phyloP scores from a whole-genome alignment of 345 rosid species.

The Pugionium cornutum region DNA sequence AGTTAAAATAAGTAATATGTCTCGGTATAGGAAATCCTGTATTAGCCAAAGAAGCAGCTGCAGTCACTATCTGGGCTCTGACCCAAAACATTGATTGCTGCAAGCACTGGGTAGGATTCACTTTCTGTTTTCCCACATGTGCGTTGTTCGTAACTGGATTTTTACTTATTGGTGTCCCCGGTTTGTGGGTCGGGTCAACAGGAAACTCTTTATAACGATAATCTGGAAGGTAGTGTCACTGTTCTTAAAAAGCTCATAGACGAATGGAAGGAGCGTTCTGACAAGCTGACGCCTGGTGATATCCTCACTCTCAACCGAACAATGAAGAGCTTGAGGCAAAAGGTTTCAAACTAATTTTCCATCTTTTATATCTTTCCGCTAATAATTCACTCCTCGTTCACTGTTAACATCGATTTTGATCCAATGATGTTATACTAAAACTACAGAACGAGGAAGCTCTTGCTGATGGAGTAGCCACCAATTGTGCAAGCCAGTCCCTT shows the following conservation, averaged over 20 bases:
- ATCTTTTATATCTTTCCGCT: not conserved
- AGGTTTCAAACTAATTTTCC: slow-evolving; percentile 43
- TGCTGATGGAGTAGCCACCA: slow-evolving; percentile 36
- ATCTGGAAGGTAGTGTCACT: slow-evolving; percentile 56
- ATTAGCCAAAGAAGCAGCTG: slow-evolving; percentile 67
- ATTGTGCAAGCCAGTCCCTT: slow-evolving; percentile 39
- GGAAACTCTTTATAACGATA: slow-evolving; percentile 62
- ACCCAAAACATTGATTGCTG: slow-evolving; percentile 63
- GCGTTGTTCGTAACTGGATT: slow-evolving; percentile 7
- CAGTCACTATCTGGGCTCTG: slow-evolving; percentile 59
- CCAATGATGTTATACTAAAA: slow-evolving; percentile 8
- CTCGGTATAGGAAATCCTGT: slow-evolving; percentile 46
- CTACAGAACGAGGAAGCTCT: slow-evolving; percentile 61
- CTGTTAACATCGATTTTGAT: not conserved
- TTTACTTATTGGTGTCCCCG: slow-evolving; percentile 1
- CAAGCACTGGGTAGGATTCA: slow-evolving; percentile 64
- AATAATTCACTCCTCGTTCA: not conserved
- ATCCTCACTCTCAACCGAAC: slow-evolving; percentile 47
- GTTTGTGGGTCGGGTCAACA: slow-evolving; percentile 34
- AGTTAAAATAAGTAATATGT: not conserved
- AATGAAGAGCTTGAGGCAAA: slow-evolving; percentile 52
- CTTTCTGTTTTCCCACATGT: slow-evolving; percentile 11
- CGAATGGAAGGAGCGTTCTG: slow-evolving; percentile 57
- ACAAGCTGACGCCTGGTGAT: slow-evolving; percentile 50
- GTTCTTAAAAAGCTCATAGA: slow-evolving; percentile 53